Evolutionary conservation across 2,329 filamentous ascomycete species (phyloP).

Genomic region (Fusarium sp.): DNA sequence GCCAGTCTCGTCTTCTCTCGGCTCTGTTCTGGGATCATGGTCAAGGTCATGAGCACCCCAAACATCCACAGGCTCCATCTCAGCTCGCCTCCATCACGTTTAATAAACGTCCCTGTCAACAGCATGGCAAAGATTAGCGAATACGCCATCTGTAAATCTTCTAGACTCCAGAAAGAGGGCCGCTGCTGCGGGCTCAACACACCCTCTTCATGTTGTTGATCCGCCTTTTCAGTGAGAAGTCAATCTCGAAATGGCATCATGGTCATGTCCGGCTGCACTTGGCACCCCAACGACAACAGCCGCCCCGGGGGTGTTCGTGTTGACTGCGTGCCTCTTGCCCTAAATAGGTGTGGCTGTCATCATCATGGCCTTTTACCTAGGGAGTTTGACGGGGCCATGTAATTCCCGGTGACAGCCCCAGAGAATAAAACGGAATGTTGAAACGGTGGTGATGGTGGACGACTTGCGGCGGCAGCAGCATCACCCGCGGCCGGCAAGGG

Average conservation of each 20-base stretch:
- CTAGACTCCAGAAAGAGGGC: neutral
- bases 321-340: slow-evolving; percentile 2
- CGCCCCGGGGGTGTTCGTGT: neutral
- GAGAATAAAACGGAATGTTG: slow-evolving; percentile 5
- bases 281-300: neutral
- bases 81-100: slow-evolving; percentile 2
- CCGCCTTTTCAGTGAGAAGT: neutral
- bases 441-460: neutral
- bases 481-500: neutral
- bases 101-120: neutral
- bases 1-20: slow-evolving; percentile 3
- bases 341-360: neutral
- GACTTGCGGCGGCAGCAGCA: neutral
- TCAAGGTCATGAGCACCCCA: slow-evolving; percentile 3
- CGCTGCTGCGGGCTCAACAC: neutral
- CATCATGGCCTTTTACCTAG: neutral
- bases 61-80: slow-evolving; percentile 9
- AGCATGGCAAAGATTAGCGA: neutral
- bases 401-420: neutral
- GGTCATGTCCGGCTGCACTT: slow-evolving; percentile 9
- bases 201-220: neutral
- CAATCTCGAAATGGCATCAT: slow-evolving; percentile 8
- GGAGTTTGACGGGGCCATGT: neutral
- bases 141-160: neutral
- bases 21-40: neutral